These are phyloP conservation scores for Raddia distichophylla DNA, from an alignment of 176 grass and related monocot genomes.

Conservation along the genomic window DNA sequence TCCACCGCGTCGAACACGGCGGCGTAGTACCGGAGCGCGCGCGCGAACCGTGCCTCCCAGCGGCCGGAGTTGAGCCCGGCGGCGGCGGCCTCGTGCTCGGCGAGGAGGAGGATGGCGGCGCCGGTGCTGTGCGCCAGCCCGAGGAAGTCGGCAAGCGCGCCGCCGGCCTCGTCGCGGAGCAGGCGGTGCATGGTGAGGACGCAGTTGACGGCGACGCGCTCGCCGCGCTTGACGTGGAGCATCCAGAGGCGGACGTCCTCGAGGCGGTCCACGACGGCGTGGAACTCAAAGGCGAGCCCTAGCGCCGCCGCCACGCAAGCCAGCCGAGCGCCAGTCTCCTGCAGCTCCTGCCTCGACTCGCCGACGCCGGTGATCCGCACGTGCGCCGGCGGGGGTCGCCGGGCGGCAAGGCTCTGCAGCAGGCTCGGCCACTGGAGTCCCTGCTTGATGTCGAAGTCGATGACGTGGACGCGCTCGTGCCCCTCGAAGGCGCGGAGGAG, in stretches of 20 bases:
- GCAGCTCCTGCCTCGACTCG: conserved; percentile 80
- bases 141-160: conserved; percentile 65
- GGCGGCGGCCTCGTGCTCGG: conserved; percentile 60
- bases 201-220: conserved; percentile 85
- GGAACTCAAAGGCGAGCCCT: conserved; percentile 84
- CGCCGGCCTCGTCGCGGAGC: conserved; percentile 63
- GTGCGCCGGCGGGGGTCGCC: conserved; percentile 57
- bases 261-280: conserved; percentile 80
- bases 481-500: conserved; percentile 80
- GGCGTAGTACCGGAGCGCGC: conserved; percentile 68
- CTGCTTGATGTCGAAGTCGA: conserved; percentile 98
- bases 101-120: conserved; percentile 67
- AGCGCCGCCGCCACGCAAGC: conserved; percentile 57
- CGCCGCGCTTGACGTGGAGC: conserved; percentile 97
- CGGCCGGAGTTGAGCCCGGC: conserved; percentile 44
- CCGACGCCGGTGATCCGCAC: conserved; percentile 92
- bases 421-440: conserved; percentile 93
- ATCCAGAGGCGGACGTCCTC: conserved; percentile 99
- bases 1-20: conserved; percentile 77
- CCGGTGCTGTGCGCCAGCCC: conserved; percentile 68
- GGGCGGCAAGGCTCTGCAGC: conserved; percentile 76
- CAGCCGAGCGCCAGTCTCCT: conserved; percentile 66
- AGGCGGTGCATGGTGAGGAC: conserved; percentile 71
- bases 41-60: conserved; percentile 74
- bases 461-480: conserved; percentile 91